Conservation (phyloP, 345 rosid species). For the Erucastrum elatum region DNA sequence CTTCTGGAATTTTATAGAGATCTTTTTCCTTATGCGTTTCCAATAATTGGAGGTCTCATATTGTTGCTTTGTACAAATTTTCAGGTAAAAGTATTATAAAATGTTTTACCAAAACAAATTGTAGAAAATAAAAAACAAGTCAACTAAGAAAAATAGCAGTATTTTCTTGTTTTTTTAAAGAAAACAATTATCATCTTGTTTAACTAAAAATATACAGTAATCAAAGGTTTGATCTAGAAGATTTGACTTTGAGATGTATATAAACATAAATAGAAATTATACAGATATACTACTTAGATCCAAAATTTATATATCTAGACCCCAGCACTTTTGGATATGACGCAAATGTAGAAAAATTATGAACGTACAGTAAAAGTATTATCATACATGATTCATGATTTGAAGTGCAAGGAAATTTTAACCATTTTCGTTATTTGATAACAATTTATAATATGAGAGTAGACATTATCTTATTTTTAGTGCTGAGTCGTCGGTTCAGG, state of each 20-base stretch:
- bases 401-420: slow-evolving; percentile 12
- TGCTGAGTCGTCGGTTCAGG: slow-evolving; percentile 31
- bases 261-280: too few species aligned
- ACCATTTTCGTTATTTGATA: neutral
- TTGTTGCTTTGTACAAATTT: too few species aligned
- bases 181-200: neutral
- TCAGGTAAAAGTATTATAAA: too few species aligned
- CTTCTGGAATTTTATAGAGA: too few species aligned
- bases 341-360: neutral
- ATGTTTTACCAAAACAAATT: too few species aligned
- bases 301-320: neutral
- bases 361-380: slow-evolving; percentile 1
- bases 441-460: slow-evolving; percentile 3
- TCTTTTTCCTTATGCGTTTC: too few species aligned
- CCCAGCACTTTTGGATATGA: neutral
- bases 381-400: slow-evolving; percentile 4
- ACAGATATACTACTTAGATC: neutral
- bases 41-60: too few species aligned
- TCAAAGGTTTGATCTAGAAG: neutral
- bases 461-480: slow-evolving; percentile 16
- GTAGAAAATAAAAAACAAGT: too few species aligned
- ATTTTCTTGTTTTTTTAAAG: too few species aligned
- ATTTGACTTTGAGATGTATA: neutral
- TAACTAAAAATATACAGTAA: too few species aligned
- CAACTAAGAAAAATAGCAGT: too few species aligned